phyloP scores from a whole-genome alignment of 345 rosid species.

The Pistacia integerrima region DNA sequence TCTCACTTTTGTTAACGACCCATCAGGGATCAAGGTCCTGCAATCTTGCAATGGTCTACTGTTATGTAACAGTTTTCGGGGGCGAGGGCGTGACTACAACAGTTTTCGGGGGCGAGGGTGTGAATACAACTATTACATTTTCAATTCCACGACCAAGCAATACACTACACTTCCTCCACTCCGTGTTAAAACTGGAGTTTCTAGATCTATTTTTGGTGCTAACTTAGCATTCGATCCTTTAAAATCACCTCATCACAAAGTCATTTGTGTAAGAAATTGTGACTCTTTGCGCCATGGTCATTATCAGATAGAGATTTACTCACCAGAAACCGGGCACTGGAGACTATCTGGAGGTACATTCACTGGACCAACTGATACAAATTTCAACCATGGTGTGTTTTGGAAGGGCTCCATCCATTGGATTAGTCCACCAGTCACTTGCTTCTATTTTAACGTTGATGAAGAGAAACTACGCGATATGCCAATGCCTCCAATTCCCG shows the following conservation, averaged over 20 bases:
- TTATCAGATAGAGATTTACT: constrained; percentile 35
- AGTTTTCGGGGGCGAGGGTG: neutral
- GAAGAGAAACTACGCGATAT: constrained; percentile 27
- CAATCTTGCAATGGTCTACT: no score
- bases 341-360: constrained; percentile 23
- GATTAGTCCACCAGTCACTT: constrained; percentile 17
- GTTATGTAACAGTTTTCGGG: no score
- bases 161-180: constrained; percentile 29
- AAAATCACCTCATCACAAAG: constrained; percentile 36
- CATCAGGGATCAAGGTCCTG: no score
- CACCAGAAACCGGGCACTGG: constrained; percentile 41
- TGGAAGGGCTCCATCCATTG: constrained; percentile 36
- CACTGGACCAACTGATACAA: neutral
- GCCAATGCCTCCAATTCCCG: constrained; percentile 9
- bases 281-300: neutral
- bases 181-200: neutral
- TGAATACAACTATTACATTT: constrained; percentile 26
- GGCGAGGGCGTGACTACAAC: neutral
- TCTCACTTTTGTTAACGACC: no score
- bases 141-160: constrained; percentile 44
- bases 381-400: neutral
- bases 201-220: neutral
- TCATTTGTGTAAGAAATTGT: constrained; percentile 26
- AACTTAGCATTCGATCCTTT: constrained; percentile 47
- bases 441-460: constrained; percentile 27